These are phyloP conservation scores for Pythium phragmiticola DNA, from an alignment of 352 stramenopile species.

Conservation along the genomic window DNA sequence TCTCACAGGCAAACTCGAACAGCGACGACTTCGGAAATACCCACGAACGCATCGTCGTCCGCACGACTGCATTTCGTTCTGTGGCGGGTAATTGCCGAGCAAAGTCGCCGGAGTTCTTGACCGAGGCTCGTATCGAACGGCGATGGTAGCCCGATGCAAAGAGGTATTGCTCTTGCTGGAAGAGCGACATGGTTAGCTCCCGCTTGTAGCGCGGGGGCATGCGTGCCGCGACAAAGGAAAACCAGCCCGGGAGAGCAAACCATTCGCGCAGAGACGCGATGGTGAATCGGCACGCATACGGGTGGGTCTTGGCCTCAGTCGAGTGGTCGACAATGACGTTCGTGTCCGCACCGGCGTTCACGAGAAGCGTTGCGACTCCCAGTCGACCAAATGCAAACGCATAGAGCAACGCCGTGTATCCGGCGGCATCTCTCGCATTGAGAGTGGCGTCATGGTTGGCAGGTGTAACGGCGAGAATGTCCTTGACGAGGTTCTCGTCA, in stretches of 20 bases:
- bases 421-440: constrained; percentile 36
- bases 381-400: constrained; percentile 53
- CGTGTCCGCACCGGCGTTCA: constrained; percentile 34
- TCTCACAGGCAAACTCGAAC: constrained; percentile 29
- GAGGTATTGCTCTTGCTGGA: constrained; percentile 38
- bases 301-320: constrained; percentile 39
- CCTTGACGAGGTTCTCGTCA: constrained; percentile 33
- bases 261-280: constrained; percentile 46
- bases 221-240: constrained; percentile 33
- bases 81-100: constrained; percentile 1
- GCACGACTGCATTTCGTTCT: constrained; percentile 6
- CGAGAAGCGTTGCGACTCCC: constrained; percentile 29
- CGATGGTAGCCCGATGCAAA: constrained; percentile 46
- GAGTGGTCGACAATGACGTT: constrained; percentile 44
- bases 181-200: constrained; percentile 23
- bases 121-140: constrained; percentile 22
- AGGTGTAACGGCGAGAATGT: constrained; percentile 11
- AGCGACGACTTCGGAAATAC: constrained; percentile 25
- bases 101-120: background rate
- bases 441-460: constrained; percentile 10
- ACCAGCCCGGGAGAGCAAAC: constrained; percentile 66
- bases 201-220: constrained; percentile 31
- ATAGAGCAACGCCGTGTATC: constrained; percentile 57
- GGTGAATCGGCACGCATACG: constrained; percentile 46
- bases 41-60: constrained; percentile 26